Evolutionary conservation across 805 yeast species (phyloP).

Genomic region (Aciculoconidium aculeatum): DNA sequence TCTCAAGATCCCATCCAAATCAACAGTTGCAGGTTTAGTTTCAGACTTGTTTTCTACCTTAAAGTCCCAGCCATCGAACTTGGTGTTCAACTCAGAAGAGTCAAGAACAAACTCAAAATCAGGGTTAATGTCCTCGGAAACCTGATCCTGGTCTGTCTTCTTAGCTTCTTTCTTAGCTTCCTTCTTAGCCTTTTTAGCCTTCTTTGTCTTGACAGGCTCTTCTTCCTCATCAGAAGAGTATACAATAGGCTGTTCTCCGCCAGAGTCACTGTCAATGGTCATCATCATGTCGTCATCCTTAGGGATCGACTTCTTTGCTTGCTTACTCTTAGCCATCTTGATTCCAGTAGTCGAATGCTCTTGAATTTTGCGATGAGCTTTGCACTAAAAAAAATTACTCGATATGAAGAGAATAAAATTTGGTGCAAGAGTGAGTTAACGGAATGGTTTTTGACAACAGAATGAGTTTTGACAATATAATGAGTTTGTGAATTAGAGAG

Average conservation of each 20-base stretch:
- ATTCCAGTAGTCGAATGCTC: too few relatives aligned
- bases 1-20: conserved; percentile 80
- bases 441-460: too few relatives aligned
- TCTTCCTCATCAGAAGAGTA: conserved; percentile 27
- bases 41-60: conserved; percentile 38
- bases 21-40: conserved; percentile 49
- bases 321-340: conserved; percentile 10
- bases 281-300: conserved; percentile 62
- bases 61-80: conserved; percentile 83
- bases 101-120: conserved; percentile 67
- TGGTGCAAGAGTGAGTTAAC: too few relatives aligned
- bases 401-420: too few relatives aligned
- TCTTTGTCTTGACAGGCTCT: conserved; percentile 15
- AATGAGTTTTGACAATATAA: too few relatives aligned
- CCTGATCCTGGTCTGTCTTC: conserved; percentile 34
- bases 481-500: too few relatives aligned
- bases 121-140: conserved; percentile 55
- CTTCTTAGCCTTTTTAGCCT: conserved; percentile 12
- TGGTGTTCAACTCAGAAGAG: conserved; percentile 43
- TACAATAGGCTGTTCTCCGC: conserved; percentile 25
- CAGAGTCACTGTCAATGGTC: conserved; percentile 78
- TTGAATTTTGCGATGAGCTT: conserved; percentile 8
- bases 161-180: conserved; percentile 16
- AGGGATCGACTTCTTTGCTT: conserved; percentile 9
- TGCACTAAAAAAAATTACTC: too few relatives aligned